phyloP scores from a whole-genome alignment of 108 stramenopile species.

The Cafeteria roenbergensis region DNA sequence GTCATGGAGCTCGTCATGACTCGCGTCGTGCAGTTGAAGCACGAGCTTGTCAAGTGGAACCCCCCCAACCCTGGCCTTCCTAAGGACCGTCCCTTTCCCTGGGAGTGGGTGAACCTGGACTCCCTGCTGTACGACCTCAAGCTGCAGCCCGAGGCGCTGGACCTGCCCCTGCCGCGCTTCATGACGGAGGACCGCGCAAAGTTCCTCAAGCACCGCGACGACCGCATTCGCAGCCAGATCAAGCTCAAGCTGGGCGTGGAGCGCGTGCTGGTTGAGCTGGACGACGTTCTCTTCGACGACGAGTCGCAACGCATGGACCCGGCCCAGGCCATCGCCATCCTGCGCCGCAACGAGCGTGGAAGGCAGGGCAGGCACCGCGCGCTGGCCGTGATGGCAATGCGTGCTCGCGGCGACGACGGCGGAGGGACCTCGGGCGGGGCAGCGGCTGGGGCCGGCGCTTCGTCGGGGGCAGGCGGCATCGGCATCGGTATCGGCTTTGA shows the following conservation, averaged over 20 bases:
- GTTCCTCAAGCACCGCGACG: slow-evolving; percentile 28
- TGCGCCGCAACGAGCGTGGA: slow-evolving; percentile 50
- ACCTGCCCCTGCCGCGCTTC: slow-evolving; percentile 52
- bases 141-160: slow-evolving; percentile 56
- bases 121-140: slow-evolving; percentile 53
- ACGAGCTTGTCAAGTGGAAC: slow-evolving; percentile 64
- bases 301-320: slow-evolving; percentile 16
- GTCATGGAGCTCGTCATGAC: slow-evolving; percentile 58
- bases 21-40: slow-evolving; percentile 58
- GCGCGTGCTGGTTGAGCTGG: slow-evolving; percentile 29
- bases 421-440: not conserved
- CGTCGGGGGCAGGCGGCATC: not conserved
- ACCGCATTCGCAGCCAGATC: slow-evolving; percentile 40
- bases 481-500: not conserved
- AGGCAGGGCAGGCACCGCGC: slow-evolving; percentile 46
- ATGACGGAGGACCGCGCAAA: slow-evolving; percentile 43
- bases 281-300: slow-evolving; percentile 20
- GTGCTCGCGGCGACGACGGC: not conserved
- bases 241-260: slow-evolving; percentile 42
- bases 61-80: slow-evolving; percentile 58
- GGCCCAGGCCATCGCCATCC: slow-evolving; percentile 40
- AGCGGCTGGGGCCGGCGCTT: not conserved
- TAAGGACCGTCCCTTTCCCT: slow-evolving; percentile 49
- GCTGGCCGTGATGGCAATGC: slow-evolving; percentile 23
- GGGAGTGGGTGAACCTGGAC: slow-evolving; percentile 63